Evolutionary conservation across 1,284 basidiomycete species (phyloP).

Genomic region (Neolentinus lepideus): DNA sequence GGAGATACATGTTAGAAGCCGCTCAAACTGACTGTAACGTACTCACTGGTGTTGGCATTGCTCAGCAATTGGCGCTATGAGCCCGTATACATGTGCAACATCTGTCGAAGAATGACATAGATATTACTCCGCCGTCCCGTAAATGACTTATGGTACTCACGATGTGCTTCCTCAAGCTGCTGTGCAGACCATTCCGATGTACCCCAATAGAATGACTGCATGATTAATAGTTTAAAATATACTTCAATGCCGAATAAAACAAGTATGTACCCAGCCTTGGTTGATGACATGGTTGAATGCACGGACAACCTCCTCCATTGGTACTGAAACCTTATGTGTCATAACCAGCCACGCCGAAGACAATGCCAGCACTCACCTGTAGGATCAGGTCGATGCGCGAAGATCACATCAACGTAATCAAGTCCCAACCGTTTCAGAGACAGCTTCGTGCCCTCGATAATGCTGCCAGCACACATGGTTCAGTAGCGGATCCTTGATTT

Average conservation of each 20-base stretch:
- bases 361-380: constrained; percentile 32
- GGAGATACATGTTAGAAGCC: not conserved
- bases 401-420: constrained; percentile 74
- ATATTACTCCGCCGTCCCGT: not conserved
- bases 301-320: constrained; percentile 42
- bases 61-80: constrained; percentile 55
- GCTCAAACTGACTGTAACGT: too few species aligned
- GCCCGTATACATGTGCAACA: constrained; percentile 46
- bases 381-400: constrained; percentile 54
- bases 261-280: constrained; percentile 23
- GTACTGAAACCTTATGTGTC: constrained; percentile 11
- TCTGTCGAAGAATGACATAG: constrained; percentile 18
- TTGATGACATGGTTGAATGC: constrained; percentile 37
- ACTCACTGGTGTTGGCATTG: constrained; percentile 48
- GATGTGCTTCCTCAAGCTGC: constrained; percentile 46
- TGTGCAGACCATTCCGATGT: constrained; percentile 55
- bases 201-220: constrained; percentile 40
- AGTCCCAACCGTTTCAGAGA: constrained; percentile 64
- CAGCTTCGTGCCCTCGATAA: constrained; percentile 72
- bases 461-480: constrained; percentile 32
- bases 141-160: constrained; percentile 15
- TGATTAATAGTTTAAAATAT: constrained; percentile 6
- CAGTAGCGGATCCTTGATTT: not conserved
- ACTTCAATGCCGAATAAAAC: not conserved
- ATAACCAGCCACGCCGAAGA: not conserved